Evolutionary conservation across 208 protist genomes (phyloP).

Genomic region (Wallacemonas sp.): DNA sequence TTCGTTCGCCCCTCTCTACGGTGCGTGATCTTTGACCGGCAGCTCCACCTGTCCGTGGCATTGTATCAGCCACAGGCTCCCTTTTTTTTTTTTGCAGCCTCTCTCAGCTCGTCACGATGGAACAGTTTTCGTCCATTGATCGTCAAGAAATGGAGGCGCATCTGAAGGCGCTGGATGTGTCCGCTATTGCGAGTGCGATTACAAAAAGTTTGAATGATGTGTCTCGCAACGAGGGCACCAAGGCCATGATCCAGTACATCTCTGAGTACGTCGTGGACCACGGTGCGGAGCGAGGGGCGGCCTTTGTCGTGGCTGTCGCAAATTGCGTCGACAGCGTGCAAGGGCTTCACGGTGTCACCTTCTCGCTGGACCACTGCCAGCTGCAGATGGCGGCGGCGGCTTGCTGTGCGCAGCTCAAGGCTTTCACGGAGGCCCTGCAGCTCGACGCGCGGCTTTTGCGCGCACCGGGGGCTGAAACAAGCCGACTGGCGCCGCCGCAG

Average conservation of each 20-base stretch:
- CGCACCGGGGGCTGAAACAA: conserved; percentile 1
- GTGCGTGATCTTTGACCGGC: no score
- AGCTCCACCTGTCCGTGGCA: no score
- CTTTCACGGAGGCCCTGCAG: conserved; percentile 19
- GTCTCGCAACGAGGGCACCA: conserved; percentile 3
- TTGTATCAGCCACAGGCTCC: no score
- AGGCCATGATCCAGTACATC: conserved; percentile 6
- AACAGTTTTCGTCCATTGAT: not conserved
- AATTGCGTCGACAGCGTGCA: not conserved
- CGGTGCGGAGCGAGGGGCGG: not conserved
- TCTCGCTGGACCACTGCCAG: conserved; percentile 10
- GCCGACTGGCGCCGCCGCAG: not conserved
- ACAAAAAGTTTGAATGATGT: conserved; percentile 3
- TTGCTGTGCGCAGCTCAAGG: conserved; percentile 18
- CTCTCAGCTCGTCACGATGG: no score
- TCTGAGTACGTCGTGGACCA: not conserved
- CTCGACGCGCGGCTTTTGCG: conserved; percentile 21
- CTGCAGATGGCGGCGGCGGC: conserved; percentile 17
- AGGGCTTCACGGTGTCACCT: conserved; percentile 12
- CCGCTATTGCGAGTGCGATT: not conserved
- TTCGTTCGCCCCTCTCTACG: no score
- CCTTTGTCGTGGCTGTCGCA: not conserved
- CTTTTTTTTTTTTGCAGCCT: no score
- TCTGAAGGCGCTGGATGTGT: not conserved
- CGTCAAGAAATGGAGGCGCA: not conserved